Conservation (phyloP, 1,284 basidiomycete species). For the Boletus subluridellus region DNA sequence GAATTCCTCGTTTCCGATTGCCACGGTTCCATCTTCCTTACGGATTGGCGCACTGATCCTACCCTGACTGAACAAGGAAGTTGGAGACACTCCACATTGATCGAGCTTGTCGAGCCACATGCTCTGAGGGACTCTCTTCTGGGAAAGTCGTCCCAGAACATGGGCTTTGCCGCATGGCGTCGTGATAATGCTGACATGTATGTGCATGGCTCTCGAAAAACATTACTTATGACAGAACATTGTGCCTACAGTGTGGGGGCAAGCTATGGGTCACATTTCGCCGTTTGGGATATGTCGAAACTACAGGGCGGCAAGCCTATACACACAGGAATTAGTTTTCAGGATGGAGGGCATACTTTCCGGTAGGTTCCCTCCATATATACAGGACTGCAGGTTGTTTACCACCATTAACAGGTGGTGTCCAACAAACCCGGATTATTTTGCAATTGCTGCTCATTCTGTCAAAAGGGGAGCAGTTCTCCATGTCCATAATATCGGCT, state of each 20-base stretch:
- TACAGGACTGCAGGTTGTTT: background rate
- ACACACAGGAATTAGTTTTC: conserved; percentile 54
- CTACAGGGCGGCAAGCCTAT: conserved; percentile 69
- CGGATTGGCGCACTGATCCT: conserved; percentile 74
- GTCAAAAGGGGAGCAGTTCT: conserved; percentile 60
- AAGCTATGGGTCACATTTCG: conserved; percentile 63
- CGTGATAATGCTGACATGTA: conserved; percentile 65
- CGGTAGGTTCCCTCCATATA: conserved; percentile 43
- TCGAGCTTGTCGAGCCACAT: conserved; percentile 70
- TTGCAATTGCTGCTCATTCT: conserved; percentile 64
- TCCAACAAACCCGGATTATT: conserved; percentile 67
- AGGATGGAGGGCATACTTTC: conserved; percentile 64
- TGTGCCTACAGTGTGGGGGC: conserved; percentile 58
- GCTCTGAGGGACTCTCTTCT: conserved; percentile 52
- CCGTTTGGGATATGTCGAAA: conserved; percentile 70
- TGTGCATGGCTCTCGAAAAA: conserved; percentile 35
- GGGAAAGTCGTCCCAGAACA: conserved; percentile 46
- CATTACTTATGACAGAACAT: conserved; percentile 8
- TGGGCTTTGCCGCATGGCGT: conserved; percentile 65
- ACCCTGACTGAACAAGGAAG: conserved; percentile 49
- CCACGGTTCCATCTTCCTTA: conserved; percentile 66
- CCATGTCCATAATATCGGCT: conserved; percentile 63
- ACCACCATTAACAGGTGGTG: conserved; percentile 56
- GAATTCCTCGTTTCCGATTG: conserved; percentile 73
- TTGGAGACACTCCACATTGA: conserved; percentile 57